Evolutionary conservation across 2,329 filamentous ascomycete species (phyloP).

Genomic region (Verticillium zaregamsianum): DNA sequence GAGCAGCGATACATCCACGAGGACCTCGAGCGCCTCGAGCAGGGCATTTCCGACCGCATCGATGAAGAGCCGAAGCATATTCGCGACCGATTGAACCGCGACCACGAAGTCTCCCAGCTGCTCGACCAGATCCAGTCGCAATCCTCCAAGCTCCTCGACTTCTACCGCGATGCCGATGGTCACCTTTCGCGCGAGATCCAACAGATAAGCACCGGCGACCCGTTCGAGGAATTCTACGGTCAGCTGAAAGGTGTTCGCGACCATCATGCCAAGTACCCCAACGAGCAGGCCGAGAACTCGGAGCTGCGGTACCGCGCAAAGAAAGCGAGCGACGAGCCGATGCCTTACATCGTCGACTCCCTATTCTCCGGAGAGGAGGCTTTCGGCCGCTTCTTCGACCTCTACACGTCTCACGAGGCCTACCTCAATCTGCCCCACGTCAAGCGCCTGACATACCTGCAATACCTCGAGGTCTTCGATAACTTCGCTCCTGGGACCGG

Average conservation of each 20-base stretch:
- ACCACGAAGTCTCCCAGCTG: conserved; percentile 87
- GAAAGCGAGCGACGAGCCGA: conserved; percentile 55
- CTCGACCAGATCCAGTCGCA: conserved; percentile 84
- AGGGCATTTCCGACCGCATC: conserved; percentile 85
- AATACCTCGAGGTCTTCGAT: conserved; percentile 91
- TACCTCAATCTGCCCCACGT: conserved; percentile 87
- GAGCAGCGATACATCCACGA: conserved; percentile 93
- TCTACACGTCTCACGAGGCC: conserved; percentile 77
- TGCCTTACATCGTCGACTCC: conserved; percentile 70
- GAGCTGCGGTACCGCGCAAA: conserved; percentile 83
- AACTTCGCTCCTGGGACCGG: conserved; percentile 71
- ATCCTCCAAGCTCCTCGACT: conserved; percentile 71
- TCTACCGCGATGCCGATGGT: conserved; percentile 78
- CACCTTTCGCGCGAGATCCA: conserved; percentile 75
- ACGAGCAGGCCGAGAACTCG: conserved; percentile 91
- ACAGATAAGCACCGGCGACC: conserved; percentile 76
- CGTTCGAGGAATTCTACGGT: conserved; percentile 87
- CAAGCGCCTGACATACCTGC: conserved; percentile 82
- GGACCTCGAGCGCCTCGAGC: conserved; percentile 93
- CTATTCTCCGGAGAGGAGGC: conserved; percentile 96
- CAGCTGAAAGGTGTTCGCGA: conserved; percentile 77
- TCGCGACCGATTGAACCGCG: conserved; percentile 81
- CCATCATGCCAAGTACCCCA: conserved; percentile 87
- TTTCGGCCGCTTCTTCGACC: conserved; percentile 87
- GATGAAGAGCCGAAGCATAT: conserved; percentile 86